Base-by-base conservation (phyloP, 2,329 filamentous ascomycete species). In the Xylaria sp. region DNA sequence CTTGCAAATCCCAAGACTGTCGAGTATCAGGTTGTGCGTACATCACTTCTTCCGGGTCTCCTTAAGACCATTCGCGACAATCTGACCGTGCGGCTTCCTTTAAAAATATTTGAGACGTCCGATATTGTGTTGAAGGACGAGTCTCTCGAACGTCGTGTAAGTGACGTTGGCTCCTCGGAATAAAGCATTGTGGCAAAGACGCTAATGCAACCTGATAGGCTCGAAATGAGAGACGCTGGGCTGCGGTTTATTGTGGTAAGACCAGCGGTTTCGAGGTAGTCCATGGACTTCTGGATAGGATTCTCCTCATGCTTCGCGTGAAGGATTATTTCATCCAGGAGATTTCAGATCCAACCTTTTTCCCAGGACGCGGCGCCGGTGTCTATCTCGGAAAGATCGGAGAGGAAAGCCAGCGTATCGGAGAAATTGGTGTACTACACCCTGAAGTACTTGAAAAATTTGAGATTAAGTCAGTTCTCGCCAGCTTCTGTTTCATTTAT, bases 231-330 rank as follows among this genome's bases (percentile, higher is more conserved):
- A 87, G 95, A 65, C 95, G 97, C 83, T 98, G 97, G 80, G 94
- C 93, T n/a, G 96, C 94, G 10, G 94, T 94, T 1, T 97, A 92
- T 88, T 98, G 95, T 82, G 94, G 94, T 78, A 97, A 96, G 86
- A 93, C 90, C 3, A 94, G 91, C 75, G 96, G 97, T 51, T 99
- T 99, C 81, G 96, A 99, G 83, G 86, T 97, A 72, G 94, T 99
- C 2, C 97, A 99, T 82, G 96, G 96, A 67, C 87, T 99, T 73
- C 85, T 99, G 52, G 96, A 99, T 81, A 91, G 96, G 63, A 84
- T 98, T 71, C 91, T 99, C 88, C 84, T 93, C 70, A 98, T 98
- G 95, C 88, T 99, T 70, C 92, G 92, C 78, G 89, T 55, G 87
- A 93, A 75, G 90, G 91, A 72, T 23, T 99, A 99, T 84, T 98